Evolutionary conservation across 2,329 filamentous ascomycete genomes (phyloP), one percentile per base, ranked within the genome.

Genomic region (Gnomoniopsis smithogilvyi): DNA sequence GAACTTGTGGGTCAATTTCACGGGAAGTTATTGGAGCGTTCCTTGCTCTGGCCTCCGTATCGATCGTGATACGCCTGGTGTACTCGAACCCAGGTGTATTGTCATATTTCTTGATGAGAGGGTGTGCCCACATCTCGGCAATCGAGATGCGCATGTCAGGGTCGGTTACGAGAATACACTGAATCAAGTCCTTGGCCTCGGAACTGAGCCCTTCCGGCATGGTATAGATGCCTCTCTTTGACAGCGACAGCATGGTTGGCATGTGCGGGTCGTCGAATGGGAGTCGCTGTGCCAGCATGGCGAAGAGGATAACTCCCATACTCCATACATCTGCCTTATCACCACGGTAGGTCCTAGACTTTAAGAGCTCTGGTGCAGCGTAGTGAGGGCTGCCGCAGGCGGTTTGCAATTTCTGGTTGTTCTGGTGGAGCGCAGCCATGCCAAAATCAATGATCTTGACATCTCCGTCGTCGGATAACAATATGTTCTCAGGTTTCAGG

Each of bases 361-460:
- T 85, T 62, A 97, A 88, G 36, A 99, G 85, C 71, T 99, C 95
- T 0, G 95, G 95, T 0, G 95, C 93, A 19, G 94, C 94, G 68
- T 99, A 99, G 73, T 98, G 95, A 22, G 95, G 95, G 64, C 95
- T 98, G 21, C 95, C 95, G 67, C 95, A 99, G 4, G 94, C 92
- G 1, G 95, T 98, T 58, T 85, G 90, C 30, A 99, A 82, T 69
- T 88, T 87, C 10, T 86, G 88, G 24, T 85, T 82, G 3, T 90
- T 90, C 71, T 98, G 94, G 63, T 88, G 85, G 46, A 98, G 80
- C 3, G 94, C 94, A 48, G 95, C 95, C 93, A 99, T 97, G 46
- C 95, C 94, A 72, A 99, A 99, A 72, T 99, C 95, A 54, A 94
- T 94, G 67, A 99, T 87, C 75, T 98, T 99, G 72, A 98, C 87